A percentile compares a stretch with the other conserved stretches of the same genome.
Conservation (phyloP, 2,329 filamentous ascomycete species). For the Beauveria australis region DNA sequence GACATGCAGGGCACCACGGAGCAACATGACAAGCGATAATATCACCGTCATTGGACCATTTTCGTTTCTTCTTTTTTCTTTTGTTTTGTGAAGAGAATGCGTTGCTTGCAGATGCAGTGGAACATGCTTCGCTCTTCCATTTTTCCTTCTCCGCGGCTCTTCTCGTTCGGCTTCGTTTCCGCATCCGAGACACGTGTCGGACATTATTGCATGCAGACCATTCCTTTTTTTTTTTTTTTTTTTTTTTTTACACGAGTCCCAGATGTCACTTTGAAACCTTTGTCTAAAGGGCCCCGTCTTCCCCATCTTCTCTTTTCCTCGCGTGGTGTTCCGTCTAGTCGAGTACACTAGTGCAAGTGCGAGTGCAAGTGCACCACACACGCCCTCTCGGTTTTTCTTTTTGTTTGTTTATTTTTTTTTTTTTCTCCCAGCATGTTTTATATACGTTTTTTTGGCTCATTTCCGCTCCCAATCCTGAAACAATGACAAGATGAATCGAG, state of each 20-base stretch:
- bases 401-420: background rate
- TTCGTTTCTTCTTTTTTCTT: background rate
- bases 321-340: too few species aligned
- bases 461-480: background rate
- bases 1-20: conserved; percentile 2
- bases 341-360: too few species aligned
- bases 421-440: background rate
- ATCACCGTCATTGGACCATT: background rate
- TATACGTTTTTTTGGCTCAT: background rate
- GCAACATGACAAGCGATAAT: background rate
- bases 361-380: too few species aligned
- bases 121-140: background rate
- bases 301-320: too few species aligned
- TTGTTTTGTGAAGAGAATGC: background rate
- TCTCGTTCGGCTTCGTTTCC: too few species aligned
- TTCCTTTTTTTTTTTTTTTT: too few species aligned
- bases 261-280: too few species aligned
- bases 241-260: too few species aligned
- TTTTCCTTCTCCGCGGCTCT: background rate
- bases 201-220: too few species aligned
- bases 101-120: background rate
- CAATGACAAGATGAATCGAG: background rate
- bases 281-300: too few species aligned
- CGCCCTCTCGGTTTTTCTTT: background rate
- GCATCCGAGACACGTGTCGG: too few species aligned